A percentile compares a stretch with the other conserved stretches of the same genome.
Evolutionary conservation across 352 stramenopile species (phyloP).

Genomic region (Phytopythium aichiense): DNA sequence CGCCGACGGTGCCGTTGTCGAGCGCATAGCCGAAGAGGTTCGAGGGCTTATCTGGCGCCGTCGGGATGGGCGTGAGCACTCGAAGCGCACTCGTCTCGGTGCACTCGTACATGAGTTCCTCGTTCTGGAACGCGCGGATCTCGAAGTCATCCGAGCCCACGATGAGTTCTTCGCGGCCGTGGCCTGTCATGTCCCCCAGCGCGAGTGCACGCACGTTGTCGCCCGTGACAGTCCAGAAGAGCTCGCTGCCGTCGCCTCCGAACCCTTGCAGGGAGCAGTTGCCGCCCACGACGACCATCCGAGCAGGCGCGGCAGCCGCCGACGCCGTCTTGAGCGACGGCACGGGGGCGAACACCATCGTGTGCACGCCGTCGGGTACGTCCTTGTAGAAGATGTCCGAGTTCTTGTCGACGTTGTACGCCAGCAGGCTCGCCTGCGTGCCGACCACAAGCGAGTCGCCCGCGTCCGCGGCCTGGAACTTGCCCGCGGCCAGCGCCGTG

Average conservation of each 20-base stretch:
- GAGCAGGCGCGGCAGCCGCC: constrained; percentile 20
- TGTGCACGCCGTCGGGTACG: constrained; percentile 79
- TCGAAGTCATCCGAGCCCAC: constrained; percentile 90
- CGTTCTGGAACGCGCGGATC: constrained; percentile 85
- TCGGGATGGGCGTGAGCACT: constrained; percentile 67
- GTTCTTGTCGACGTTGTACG: constrained; percentile 93
- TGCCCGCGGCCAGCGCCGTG: constrained; percentile 71
- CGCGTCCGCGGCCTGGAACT: constrained; percentile 49
- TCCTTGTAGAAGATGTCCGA: constrained; percentile 93
- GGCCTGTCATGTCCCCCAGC: constrained; percentile 67
- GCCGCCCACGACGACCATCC: constrained; percentile 88
- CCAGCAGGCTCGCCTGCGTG: constrained; percentile 86
- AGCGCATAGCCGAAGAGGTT: constrained; percentile 85
- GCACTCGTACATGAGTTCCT: constrained; percentile 88
- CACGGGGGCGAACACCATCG: constrained; percentile 70
- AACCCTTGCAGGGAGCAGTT: constrained; percentile 93
- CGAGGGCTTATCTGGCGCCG: constrained; percentile 9
- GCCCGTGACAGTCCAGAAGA: constrained; percentile 91
- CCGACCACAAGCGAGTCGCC: constrained; percentile 87
- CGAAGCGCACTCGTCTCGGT: constrained; percentile 83
- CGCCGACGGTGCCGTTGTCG: constrained; percentile 90
- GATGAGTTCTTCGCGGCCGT: constrained; percentile 75
- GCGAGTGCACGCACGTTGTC: constrained; percentile 87
- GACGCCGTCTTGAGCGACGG: constrained; percentile 26
- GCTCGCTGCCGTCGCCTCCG: constrained; percentile 66